Evolutionary conservation across 1,284 basidiomycete genomes (phyloP).

Genomic region (Trichosporon faecale): DNA sequence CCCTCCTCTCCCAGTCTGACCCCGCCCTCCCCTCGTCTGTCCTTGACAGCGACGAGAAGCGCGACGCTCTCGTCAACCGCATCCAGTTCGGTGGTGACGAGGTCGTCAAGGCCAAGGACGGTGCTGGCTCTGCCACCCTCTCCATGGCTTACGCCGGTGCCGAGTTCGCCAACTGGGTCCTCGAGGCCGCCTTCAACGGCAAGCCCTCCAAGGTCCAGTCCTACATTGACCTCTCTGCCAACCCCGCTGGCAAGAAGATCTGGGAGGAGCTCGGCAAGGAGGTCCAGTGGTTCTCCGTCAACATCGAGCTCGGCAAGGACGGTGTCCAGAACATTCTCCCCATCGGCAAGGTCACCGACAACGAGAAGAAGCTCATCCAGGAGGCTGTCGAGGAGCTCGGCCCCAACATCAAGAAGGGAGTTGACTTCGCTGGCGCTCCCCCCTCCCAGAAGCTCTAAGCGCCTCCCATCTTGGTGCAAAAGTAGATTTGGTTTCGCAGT

Average conservation of each 20-base stretch:
- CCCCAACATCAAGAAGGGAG: slow-evolving; percentile 57
- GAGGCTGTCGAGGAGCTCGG: slow-evolving; percentile 56
- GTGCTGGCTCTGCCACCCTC: slow-evolving; percentile 82
- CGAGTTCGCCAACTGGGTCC: slow-evolving; percentile 77
- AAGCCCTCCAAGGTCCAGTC: slow-evolving; percentile 82
- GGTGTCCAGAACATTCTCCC: slow-evolving; percentile 59
- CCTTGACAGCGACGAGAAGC: slow-evolving; percentile 59
- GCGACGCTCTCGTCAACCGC: slow-evolving; percentile 70
- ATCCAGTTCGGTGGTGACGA: slow-evolving; percentile 93
- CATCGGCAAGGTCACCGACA: slow-evolving; percentile 55
- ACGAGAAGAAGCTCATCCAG: slow-evolving; percentile 55
- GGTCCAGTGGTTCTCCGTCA: slow-evolving; percentile 83
- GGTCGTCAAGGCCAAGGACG: slow-evolving; percentile 60
- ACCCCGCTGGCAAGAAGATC: slow-evolving; percentile 50
- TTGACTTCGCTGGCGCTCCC: slow-evolving; percentile 46
- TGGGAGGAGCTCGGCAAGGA: slow-evolving; percentile 53
- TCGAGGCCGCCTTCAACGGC: slow-evolving; percentile 74
- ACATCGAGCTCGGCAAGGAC: slow-evolving; percentile 78
- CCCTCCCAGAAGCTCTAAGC: slow-evolving; percentile 47
- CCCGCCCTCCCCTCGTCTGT: slow-evolving; percentile 40
- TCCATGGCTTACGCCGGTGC: slow-evolving; percentile 93
- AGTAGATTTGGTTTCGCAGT: slow-evolving; percentile 8
- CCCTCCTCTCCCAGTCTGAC: slow-evolving; percentile 78
- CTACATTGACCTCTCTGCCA: slow-evolving; percentile 72
- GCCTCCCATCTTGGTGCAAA: background rate